Evolutionary conservation across 2,329 filamentous ascomycete species (phyloP).

Genomic region (Xylariaceae sp.): DNA sequence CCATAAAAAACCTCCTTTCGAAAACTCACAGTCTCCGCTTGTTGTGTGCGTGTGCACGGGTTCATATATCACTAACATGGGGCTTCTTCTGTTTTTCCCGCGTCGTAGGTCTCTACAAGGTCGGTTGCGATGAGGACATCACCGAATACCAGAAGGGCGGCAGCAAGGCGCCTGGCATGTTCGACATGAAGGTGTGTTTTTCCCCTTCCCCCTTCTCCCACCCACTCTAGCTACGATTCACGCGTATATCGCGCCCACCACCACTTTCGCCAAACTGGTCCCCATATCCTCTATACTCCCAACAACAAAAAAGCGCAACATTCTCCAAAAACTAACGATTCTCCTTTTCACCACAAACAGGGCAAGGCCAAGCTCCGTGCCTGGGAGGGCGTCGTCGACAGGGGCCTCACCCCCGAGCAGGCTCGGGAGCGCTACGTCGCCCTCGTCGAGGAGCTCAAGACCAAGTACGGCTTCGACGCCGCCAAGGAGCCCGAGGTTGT

Average conservation of each 20-base stretch:
- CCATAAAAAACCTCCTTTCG: background rate
- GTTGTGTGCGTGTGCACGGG: no score
- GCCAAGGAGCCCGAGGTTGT: conserved; percentile 59
- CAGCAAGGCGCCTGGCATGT: conserved; percentile 52
- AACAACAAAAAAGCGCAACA: background rate
- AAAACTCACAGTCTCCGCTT: background rate
- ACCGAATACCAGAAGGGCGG: conserved; percentile 41
- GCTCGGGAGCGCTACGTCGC: conserved; percentile 75
- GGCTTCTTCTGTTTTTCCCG: background rate
- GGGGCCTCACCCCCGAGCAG: conserved; percentile 54
- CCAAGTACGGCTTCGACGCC: conserved; percentile 60
- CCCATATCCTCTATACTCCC: background rate
- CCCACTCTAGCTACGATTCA: background rate
- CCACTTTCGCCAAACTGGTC: background rate
- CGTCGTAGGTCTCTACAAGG: conserved; percentile 52
- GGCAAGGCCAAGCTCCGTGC: conserved; percentile 74
- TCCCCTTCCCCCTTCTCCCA: background rate
- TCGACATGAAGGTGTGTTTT: conserved; percentile 58
- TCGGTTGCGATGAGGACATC: conserved; percentile 53
- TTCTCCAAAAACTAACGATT: background rate
- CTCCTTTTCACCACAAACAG: conserved; percentile 36
- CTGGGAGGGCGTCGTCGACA: conserved; percentile 67
- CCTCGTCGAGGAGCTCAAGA: conserved; percentile 67
- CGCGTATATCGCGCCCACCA: background rate
- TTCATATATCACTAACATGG: background rate